Evolutionary conservation across 257 asterid species (phyloP), one percentile per base, ranked within the genome.

Genomic region (Capsicum rhomboideum): DNA sequence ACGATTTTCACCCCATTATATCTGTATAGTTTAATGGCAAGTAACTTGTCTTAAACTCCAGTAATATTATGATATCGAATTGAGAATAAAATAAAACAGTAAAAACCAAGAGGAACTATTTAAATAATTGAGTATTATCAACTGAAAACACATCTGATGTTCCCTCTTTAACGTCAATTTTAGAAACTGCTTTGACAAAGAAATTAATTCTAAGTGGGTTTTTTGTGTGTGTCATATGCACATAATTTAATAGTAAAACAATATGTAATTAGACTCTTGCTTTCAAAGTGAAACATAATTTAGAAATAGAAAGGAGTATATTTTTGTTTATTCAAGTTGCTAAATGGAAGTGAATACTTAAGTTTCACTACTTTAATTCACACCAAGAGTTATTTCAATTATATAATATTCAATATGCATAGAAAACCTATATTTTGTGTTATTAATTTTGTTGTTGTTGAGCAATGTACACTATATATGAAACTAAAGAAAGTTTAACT

Each of bases 101-200:
- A 71, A 42, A 74, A 31, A 4, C 37, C 20, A 46, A 74, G 61
- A 49, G 8, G 10, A 75, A 75, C 26, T 75, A 31, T 49, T 75
- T 23, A 18, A 28, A 14, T 74, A 49, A 21, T 1, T 72, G 8
- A 55, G 17, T 29, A 55, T 44, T 54, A 44, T 63, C 82, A 63
- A 6, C 68, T 82, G 85, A 89, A 84, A 88, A 88, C 85, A 88
- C 86, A 53, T 28, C 6, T 83, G 93, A 93, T 69, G 31, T 86
- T 83, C 80, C 82, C 91, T 77, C 78, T 83, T 82, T 84, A 91
- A 90, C 94, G 82, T 83, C 93, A 87, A 85, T 85, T 88, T 82
- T 86, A 79, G 64, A 85, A 90, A 67, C 86, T 31, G 75, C 83
- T 84, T 37, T 31, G 86, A 86, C 85, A 88, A 37, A 6, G 80